These are phyloP conservation scores for Pichia sp. DNA, from an alignment of 1,139 yeast species.

Conservation along the genomic window DNA sequence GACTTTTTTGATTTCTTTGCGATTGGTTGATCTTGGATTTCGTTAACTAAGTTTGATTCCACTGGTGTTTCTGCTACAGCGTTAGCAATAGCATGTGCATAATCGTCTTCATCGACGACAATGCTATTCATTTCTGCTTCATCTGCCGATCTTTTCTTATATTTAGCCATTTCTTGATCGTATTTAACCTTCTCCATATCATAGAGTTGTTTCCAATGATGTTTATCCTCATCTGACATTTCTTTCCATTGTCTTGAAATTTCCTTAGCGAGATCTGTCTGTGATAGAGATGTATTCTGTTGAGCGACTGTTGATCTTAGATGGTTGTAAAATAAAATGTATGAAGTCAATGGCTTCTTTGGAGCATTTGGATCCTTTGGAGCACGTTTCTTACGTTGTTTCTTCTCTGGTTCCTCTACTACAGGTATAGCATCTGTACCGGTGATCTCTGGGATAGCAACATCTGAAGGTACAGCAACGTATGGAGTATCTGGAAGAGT, in stretches of 20 bases:
- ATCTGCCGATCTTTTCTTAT: too few relatives aligned
- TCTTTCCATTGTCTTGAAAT: slow-evolving; percentile 75
- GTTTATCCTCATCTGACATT: slow-evolving; percentile 59
- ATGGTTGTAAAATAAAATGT: slow-evolving; percentile 68
- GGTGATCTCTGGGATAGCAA: background rate
- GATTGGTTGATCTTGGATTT: slow-evolving; percentile 25
- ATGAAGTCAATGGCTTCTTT: slow-evolving; percentile 67
- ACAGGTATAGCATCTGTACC: too few relatives aligned
- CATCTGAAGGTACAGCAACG: background rate
- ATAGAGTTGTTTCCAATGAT: slow-evolving; percentile 70
- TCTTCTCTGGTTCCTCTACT: slow-evolving; percentile 29
- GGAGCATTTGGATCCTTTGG: slow-evolving; percentile 60
- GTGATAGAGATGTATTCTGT: slow-evolving; percentile 49
- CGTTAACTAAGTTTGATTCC: slow-evolving; percentile 15
- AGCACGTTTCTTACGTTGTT: slow-evolving; percentile 28
- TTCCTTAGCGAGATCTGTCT: slow-evolving; percentile 71
- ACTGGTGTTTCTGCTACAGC: slow-evolving; percentile 26
- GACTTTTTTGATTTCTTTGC: slow-evolving; percentile 33
- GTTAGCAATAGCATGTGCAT: background rate
- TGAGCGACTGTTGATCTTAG: slow-evolving; percentile 58
- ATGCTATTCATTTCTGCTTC: background rate
- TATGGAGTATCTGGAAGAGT: too few relatives aligned
- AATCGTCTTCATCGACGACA: background rate
- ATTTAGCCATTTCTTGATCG: slow-evolving; percentile 33
- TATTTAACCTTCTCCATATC: slow-evolving; percentile 57